Evolutionary conservation across 768 basidiomycete species (phyloP), one percentile per base, ranked within the genome.

Genomic region (Termitomyces sp.): DNA sequence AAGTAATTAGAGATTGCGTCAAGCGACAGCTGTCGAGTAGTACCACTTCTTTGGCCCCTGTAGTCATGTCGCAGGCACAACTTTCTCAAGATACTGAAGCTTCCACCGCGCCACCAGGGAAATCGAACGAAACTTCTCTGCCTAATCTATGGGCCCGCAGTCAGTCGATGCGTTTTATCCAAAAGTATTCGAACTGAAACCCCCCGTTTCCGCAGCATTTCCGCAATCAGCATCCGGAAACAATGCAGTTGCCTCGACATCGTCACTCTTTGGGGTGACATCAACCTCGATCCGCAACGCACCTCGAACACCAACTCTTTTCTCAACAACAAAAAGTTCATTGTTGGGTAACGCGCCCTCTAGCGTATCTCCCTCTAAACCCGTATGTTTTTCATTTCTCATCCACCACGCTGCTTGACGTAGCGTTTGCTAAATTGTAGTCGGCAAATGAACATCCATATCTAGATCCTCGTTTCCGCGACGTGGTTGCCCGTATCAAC

Each of bases 401-500:
- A 17, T 47, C 39, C 45, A 19, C 21, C 16, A 37, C 23, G 19
- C 49, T 53, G 39, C 49, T 55, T 35, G 17, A 44, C 34, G 48
- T 12, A 10, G 11, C 10, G 17, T 40, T 37, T 7, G n/a, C 25
- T 5, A 16, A 14, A 28, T 27, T 28, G 16, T 8, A 57, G 55
- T n/a, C 48, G 27, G 27, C 45, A 41, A 53, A 59, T 59, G 54
- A 54, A 49, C 48, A 39, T 57, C 40, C 54, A 28, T 41, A 49
- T n/a, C 35, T 37, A 19, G 39, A 41, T 50, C 59, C 68, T 37
- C 72, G 68, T 34, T 86, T 88, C 64, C 69, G 73, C 32, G 79
- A 80, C 19, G 70, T 89, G 16, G 75, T 88, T 25, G 69, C 77
- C n/a, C 82, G 76, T 58, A 90, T 92, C 51, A 87, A 91, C 64